These are phyloP conservation scores for Colletotrichum tropicicola DNA, from an alignment of 2,329 filamentous ascomycete species.

Conservation along the genomic window DNA sequence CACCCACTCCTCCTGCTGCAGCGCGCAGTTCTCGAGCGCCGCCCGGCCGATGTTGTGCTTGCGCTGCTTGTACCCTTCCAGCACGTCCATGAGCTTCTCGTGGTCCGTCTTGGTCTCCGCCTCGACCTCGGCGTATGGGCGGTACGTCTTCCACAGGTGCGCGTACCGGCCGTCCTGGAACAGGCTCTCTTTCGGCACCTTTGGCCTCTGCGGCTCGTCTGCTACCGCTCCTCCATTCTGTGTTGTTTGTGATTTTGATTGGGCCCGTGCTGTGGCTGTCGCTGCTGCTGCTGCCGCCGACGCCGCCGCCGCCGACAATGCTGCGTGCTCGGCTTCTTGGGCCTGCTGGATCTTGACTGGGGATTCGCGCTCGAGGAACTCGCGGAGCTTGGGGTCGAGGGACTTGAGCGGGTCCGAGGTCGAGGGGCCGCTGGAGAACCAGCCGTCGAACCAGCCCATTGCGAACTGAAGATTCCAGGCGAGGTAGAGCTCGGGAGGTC, in stretches of 20 bases:
- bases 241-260: constrained; percentile 1
- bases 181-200: constrained; percentile 59
- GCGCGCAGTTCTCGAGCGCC: constrained; percentile 91
- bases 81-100: constrained; percentile 81
- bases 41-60: constrained; percentile 80
- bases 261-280: constrained; percentile 24
- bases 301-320: constrained; percentile 19
- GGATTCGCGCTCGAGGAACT: constrained; percentile 86
- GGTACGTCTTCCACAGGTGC: constrained; percentile 93
- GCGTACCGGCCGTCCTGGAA: constrained; percentile 74
- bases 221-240: background rate
- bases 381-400: constrained; percentile 83
- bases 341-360: constrained; percentile 70
- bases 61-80: constrained; percentile 86
- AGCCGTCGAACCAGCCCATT: constrained; percentile 68
- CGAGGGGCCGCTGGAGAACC: constrained; percentile 57
- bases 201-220: constrained; percentile 27
- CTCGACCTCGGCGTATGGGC: constrained; percentile 75
- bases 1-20: constrained; percentile 85
- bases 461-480: background rate
- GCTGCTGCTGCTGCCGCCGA: constrained; percentile 31
- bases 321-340: constrained; percentile 25
- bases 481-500: too few relatives aligned
- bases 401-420: constrained; percentile 70
- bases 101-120: constrained; percentile 76